Evolutionary conservation across 176 grass and related monocot genomes (phyloP), one percentile per base, ranked within the genome.

Genomic region (Oryza glaberrima): DNA sequence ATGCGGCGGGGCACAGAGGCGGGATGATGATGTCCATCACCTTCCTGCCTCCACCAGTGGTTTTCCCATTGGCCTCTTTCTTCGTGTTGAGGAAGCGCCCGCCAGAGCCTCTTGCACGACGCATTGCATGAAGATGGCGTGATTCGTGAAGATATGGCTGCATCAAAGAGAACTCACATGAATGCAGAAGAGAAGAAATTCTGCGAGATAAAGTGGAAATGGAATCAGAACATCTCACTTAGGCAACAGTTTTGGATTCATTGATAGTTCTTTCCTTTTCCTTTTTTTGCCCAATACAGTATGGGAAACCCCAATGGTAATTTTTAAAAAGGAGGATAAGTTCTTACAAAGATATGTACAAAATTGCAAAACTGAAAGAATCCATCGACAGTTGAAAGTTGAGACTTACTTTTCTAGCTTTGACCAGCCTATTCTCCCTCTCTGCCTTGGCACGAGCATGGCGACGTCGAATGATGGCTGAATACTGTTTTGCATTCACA

Each of bases 81-180:
- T 96, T 96, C 16, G 88, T 92, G 86, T 96, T 99, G 38, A 96
- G 82, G 85, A 99, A 99, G 30, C 96, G 96, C 66, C 96, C 96
- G 15, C 96, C 93, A 4, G 87, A 85, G 79, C 93, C 96, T 80
- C 96, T 89, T 61, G 74, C 90, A 5, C 96, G 93, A 44, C 96
- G 93, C 88, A 96, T 87, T 35, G 96, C 96, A 51, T 99, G 96
- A 68, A 86, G 96, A 82, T 99, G 96, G 36, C 96, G 90, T 5
- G 93, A 99, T 72, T 96, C 96, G 3, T 99, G 96, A 32, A 96
- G 89, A 83, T 99, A 99, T 74, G 91, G 93, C 96, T 99, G 88
- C 86, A 91, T 54, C 12, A 32, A 32, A 49, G 70, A 16, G n/a
- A 6, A 75, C n/a, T 44, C 41, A 43, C 74, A 75, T 69, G 8